phyloP scores from a whole-genome alignment of 129 eudicot genomes.

The Arctium lappa region DNA sequence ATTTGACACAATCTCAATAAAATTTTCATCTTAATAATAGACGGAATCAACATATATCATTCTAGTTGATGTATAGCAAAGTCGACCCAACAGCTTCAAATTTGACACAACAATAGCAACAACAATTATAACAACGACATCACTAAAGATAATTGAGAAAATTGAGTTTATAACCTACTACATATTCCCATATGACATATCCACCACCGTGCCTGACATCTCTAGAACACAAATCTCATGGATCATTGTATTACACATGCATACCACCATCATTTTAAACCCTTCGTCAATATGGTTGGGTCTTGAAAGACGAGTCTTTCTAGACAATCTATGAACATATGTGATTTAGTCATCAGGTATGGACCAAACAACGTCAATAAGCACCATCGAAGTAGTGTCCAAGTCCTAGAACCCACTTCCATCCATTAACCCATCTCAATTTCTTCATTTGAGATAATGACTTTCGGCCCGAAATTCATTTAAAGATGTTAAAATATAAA shows the following conservation, averaged over 20 bases:
- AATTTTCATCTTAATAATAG: too few relatives aligned
- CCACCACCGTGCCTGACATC: background rate
- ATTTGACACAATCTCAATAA: too few relatives aligned
- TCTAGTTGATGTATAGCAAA: too few relatives aligned
- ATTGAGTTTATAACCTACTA: background rate
- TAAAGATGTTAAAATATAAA: background rate
- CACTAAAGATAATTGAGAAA: background rate
- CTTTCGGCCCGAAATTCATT: background rate
- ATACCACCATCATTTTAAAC: background rate
- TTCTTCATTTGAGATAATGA: background rate
- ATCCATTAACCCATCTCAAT: background rate
- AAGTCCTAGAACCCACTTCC: background rate
- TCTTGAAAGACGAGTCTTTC: background rate
- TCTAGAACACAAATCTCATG: background rate
- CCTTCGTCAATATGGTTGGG: background rate
- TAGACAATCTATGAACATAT: background rate
- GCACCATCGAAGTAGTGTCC: background rate
- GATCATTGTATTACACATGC: background rate
- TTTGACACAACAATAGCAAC: too few relatives aligned
- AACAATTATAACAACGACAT: background rate
- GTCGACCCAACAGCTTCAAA: too few relatives aligned
- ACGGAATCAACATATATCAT: too few relatives aligned
- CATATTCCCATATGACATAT: background rate
- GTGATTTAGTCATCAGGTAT: background rate
- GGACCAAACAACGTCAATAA: background rate